phyloP scores from a whole-genome alignment of 139 green algal species.

The Edaphochlamys debaryana region DNA sequence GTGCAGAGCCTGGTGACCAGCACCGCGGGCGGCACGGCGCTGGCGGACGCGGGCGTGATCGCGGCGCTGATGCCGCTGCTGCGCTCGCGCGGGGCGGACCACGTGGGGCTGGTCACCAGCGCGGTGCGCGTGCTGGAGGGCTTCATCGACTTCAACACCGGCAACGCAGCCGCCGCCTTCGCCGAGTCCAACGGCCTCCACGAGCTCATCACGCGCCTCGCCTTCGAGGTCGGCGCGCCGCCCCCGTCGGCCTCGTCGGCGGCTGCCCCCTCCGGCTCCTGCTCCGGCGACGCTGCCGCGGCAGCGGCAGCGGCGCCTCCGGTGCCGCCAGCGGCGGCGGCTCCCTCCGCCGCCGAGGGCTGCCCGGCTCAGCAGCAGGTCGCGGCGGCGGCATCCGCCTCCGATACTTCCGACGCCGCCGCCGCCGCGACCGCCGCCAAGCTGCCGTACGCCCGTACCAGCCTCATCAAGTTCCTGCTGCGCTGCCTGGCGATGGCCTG shows the following conservation, averaged over 20 bases:
- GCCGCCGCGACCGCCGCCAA: not conserved
- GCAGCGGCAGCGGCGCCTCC: not conserved
- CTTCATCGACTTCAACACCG: constrained; percentile 88
- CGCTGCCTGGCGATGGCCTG: constrained; percentile 83
- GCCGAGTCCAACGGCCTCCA: constrained; percentile 85
- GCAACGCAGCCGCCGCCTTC: constrained; percentile 73
- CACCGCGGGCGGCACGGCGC: constrained; percentile 74
- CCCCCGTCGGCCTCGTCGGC: not conserved
- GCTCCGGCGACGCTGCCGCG: not conserved
- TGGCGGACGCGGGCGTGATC: constrained; percentile 88
- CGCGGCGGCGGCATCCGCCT: too few species aligned
- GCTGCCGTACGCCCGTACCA: constrained; percentile 68
- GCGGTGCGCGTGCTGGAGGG: constrained; percentile 86
- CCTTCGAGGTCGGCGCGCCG: constrained; percentile 73
- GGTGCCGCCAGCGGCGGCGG: not conserved
- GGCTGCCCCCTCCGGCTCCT: not conserved
- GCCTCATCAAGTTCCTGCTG: constrained; percentile 94
- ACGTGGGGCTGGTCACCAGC: constrained; percentile 76
- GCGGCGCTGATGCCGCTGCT: constrained; percentile 89
- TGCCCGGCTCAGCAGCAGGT: not conserved
- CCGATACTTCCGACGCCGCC: too few species aligned
- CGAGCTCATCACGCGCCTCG: constrained; percentile 77
- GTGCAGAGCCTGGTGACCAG: constrained; percentile 72
- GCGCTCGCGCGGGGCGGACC: constrained; percentile 54
- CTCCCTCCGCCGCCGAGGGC: not conserved